Evolutionary conservation across 495 filamentous ascomycete species (phyloP).

Genomic region (Penicillium crystallinum): DNA sequence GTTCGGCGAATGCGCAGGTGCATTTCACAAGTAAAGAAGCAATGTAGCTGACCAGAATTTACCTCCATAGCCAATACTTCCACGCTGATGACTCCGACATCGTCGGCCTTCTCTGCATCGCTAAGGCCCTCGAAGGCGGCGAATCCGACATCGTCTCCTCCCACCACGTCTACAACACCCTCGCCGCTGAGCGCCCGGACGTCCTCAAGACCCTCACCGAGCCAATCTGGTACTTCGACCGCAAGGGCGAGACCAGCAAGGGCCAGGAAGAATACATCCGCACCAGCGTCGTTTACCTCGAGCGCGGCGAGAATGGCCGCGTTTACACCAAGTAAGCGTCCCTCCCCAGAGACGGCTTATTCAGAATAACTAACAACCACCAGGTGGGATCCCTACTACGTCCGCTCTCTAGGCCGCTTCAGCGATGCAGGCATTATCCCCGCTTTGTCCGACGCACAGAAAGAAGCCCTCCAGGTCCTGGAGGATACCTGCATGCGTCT

Average conservation of each 20-base stretch:
- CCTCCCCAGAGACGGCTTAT: background rate
- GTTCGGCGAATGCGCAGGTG: conserved; percentile 1
- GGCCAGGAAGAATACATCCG: conserved; percentile 75
- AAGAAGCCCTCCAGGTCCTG: conserved; percentile 57
- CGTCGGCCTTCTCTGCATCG: conserved; percentile 80
- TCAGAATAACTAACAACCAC: conserved; percentile 9
- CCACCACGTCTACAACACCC: conserved; percentile 77
- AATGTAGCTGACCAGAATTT: too few relatives aligned
- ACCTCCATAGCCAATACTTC: conserved; percentile 53
- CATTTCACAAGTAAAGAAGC: background rate
- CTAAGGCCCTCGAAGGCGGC: conserved; percentile 72
- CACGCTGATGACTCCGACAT: conserved; percentile 78
- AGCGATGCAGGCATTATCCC: conserved; percentile 62
- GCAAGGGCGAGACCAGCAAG: conserved; percentile 75
- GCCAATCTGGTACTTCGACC: conserved; percentile 91
- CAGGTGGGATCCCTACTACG: conserved; percentile 80
- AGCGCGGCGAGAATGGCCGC: conserved; percentile 44
- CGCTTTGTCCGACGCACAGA: conserved; percentile 56
- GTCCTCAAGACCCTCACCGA: conserved; percentile 67
- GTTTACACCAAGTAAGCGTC: conserved; percentile 50
- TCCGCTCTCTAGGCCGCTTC: conserved; percentile 62
- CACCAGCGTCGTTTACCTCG: conserved; percentile 70
- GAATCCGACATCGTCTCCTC: conserved; percentile 77
- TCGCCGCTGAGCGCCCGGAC: conserved; percentile 71
- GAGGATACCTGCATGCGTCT: conserved; percentile 62